Evolutionary conservation across 352 stramenopile species (phyloP).

Genomic region (Globisporangium orthogonon): DNA sequence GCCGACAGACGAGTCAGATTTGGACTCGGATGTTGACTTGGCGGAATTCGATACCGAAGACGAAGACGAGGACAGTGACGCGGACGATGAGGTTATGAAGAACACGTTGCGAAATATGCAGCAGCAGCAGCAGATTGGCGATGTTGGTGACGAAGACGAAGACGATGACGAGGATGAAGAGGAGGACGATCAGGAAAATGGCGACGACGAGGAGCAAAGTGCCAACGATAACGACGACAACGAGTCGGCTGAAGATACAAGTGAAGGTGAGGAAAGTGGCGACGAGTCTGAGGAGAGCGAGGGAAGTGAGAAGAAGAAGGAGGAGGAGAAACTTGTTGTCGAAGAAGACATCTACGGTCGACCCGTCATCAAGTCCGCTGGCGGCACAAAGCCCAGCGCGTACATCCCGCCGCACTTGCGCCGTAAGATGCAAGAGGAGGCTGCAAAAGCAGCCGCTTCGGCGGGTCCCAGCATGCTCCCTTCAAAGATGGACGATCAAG

Average conservation of each 20-base stretch:
- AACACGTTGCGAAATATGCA: conserved; percentile 56
- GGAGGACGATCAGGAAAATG: conserved; percentile 13
- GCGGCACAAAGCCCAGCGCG: conserved; percentile 35
- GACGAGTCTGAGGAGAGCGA: conserved; percentile 21
- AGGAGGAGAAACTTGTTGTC: conserved; percentile 23
- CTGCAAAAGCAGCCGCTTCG: conserved; percentile 22
- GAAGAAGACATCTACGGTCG: conserved; percentile 84
- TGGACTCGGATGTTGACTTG: conserved; percentile 60
- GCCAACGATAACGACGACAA: conserved; percentile 4
- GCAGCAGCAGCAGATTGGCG: conserved; percentile 12
- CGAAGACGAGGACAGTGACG: conserved; percentile 32
- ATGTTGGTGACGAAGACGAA: conserved; percentile 15
- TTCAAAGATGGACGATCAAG: conserved; percentile 69
- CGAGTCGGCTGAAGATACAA: conserved; percentile 12
- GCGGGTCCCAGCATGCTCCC: conserved; percentile 16
- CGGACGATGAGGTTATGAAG: conserved; percentile 33
- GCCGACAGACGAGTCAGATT: conserved; percentile 76
- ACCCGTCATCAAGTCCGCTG: conserved; percentile 43
- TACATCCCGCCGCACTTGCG: conserved; percentile 88
- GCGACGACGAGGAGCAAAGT: conserved; percentile 2
- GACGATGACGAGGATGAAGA: conserved; percentile 9
- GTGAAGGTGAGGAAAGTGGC: conserved; percentile 16
- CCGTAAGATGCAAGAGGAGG: conserved; percentile 48
- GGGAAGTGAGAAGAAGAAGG: conserved; percentile 11
- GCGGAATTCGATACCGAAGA: conserved; percentile 61